These are phyloP conservation scores for Fusarium heterosporum DNA, from an alignment of 2,329 filamentous ascomycete species.

Conservation along the genomic window DNA sequence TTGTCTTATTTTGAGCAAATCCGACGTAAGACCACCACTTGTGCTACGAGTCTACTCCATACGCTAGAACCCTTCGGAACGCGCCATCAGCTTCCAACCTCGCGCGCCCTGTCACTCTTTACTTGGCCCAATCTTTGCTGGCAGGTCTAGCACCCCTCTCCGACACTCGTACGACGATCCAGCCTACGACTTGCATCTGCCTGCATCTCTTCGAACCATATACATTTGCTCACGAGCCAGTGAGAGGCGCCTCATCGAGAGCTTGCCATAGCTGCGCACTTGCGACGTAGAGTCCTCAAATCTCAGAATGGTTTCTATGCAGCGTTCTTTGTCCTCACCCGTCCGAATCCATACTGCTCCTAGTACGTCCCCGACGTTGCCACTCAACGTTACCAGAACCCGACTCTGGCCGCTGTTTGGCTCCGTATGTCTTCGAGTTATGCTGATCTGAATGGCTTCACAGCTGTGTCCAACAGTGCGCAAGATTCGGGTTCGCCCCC, in stretches of 20 bases:
- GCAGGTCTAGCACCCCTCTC: constrained; percentile 35
- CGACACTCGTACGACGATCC: constrained; percentile 21
- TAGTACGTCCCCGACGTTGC: constrained; percentile 63
- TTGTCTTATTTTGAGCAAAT: constrained; percentile 21
- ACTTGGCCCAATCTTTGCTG: constrained; percentile 35
- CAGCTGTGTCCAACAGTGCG: constrained; percentile 51
- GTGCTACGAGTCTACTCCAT: constrained; percentile 35
- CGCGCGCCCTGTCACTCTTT: constrained; percentile 32
- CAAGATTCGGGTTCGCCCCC: constrained; percentile 64
- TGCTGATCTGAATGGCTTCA: constrained; percentile 48
- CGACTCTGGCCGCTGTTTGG: constrained; percentile 21
- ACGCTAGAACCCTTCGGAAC: constrained; percentile 31
- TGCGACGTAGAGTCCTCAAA: constrained; percentile 51
- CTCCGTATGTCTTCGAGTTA: constrained; percentile 10
- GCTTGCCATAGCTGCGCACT: constrained; percentile 52
- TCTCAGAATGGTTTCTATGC: constrained; percentile 71
- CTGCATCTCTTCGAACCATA: constrained; percentile 18
- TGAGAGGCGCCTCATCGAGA: constrained; percentile 45
- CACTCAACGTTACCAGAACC: constrained; percentile 6
- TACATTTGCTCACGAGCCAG: constrained; percentile 37
- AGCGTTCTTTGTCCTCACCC: constrained; percentile 71
- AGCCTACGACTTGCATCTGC: constrained; percentile 20
- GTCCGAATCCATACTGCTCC: constrained; percentile 68
- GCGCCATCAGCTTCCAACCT: constrained; percentile 35
- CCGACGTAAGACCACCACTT: constrained; percentile 36